Percentiles rank a stretch among this genome's conserved stretches.
Evolutionary conservation across 345 rosid genomes (phyloP).

Genomic region (Capsella bursapastoris): DNA sequence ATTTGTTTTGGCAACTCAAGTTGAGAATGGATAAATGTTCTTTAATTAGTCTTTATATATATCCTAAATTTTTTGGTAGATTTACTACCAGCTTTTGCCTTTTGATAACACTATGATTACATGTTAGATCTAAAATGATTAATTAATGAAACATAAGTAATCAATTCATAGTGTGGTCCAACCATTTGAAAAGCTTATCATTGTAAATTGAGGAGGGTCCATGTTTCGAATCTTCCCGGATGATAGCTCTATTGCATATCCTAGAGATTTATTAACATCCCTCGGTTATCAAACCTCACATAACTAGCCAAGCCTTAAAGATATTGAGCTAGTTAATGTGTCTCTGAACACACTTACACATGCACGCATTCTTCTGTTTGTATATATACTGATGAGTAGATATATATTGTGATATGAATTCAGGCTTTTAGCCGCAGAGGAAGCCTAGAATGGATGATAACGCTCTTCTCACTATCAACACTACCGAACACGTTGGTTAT

Average conservation of each 20-base stretch:
- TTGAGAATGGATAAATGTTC: neutral
- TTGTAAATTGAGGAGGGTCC: no score
- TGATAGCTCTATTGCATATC: no score
- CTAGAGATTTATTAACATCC: no score
- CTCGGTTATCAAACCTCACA: neutral
- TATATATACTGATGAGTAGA: no score
- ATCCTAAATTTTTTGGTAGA: no score
- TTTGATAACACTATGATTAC: neutral
- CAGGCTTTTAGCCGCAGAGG: constrained; percentile 57
- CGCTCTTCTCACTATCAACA: constrained; percentile 77
- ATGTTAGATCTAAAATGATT: no score
- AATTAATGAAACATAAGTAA: no score
- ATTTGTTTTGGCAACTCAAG: neutral
- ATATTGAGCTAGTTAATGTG: neutral
- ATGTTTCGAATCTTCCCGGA: no score
- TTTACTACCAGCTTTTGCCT: neutral
- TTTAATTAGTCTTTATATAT: no score
- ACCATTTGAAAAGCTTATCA: no score
- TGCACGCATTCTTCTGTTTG: neutral
- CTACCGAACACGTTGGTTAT: constrained; percentile 85
- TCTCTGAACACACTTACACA: neutral
- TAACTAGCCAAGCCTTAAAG: neutral
- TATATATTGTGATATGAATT: neutral
- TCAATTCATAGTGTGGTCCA: no score
- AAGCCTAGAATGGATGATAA: constrained; percentile 80